These are phyloP conservation scores for Thelonectria rubi DNA, from an alignment of 2,329 filamentous ascomycete species.

Conservation along the genomic window DNA sequence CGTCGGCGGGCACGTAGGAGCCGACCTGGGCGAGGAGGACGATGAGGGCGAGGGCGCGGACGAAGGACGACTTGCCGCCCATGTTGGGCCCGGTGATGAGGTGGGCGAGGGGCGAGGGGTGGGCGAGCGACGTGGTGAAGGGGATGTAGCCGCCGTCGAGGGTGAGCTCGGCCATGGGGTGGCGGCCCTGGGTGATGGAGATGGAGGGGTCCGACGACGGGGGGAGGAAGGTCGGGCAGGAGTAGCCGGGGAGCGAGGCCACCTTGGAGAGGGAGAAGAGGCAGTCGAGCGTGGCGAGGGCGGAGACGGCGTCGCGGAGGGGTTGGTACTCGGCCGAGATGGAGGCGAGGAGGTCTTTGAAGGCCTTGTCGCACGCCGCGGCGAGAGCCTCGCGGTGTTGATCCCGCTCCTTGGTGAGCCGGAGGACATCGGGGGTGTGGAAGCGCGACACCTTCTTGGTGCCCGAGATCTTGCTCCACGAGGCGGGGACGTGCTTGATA, in stretches of 20 bases:
- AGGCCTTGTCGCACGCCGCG: constrained; percentile 89
- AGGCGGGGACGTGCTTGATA: constrained; percentile 88
- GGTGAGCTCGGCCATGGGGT: constrained; percentile 95
- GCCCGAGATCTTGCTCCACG: constrained; percentile 93
- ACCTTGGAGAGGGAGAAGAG: constrained; percentile 86
- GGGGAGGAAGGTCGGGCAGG: constrained; percentile 74
- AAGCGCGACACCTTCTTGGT: constrained; percentile 94
- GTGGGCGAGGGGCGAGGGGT: constrained; percentile 73
- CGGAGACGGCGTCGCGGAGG: constrained; percentile 86
- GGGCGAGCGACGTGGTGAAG: constrained; percentile 80
- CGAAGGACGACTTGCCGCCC: constrained; percentile 98
- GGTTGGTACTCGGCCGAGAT: constrained; percentile 88
- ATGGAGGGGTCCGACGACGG: constrained; percentile 73
- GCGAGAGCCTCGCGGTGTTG: constrained; percentile 94
- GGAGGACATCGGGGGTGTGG: constrained; percentile 90
- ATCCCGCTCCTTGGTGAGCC: constrained; percentile 85
- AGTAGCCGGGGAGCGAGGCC: constrained; percentile 87
- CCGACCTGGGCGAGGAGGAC: constrained; percentile 95
- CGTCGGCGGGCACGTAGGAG: constrained; percentile 86
- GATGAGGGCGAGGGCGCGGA: constrained; percentile 90
- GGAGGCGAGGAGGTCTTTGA: constrained; percentile 72
- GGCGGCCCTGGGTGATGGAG: constrained; percentile 71
- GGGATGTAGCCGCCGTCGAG: constrained; percentile 89
- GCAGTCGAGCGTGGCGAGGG: constrained; percentile 88
- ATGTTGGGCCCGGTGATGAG: constrained; percentile 98